Base-by-base conservation (phyloP, 139 green algal genomes). In the Picochlorum sp. region DNA sequence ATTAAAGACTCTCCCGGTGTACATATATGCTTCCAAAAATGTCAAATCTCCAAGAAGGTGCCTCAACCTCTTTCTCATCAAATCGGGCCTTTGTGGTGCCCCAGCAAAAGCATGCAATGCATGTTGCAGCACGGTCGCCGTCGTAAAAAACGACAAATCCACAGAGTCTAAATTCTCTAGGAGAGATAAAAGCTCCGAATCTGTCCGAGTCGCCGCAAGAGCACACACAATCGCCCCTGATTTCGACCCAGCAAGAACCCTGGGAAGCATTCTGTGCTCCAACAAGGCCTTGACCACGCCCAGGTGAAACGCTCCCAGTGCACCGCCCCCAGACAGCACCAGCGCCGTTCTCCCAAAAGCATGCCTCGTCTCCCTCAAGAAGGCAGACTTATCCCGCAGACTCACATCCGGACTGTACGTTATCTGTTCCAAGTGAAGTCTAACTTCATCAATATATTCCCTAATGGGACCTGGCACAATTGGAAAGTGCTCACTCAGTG, bases 321-420 rank as follows among this genome's bases (percentile, higher is more conserved):
- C 80, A 2, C 91, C 93, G 4, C 93, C 93, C 22, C 93, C 93
- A 35, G 61, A 85, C 10, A 99, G 84, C 49, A 99, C 73, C 36
- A 99, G 81, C 7, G 89, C 93, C 0, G 93, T 98, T 55, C 93
- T 74, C 0, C 93, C 93, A 76, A 94, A 97, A 2, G 88, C 80
- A 69, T 98, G 93, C 7, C 93, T 78, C 20, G 86, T 93, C 68
- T 98, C 90, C 13, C 80, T 75, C 61, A 95, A 64, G 69, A 98
- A 98, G 1, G 72, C 64, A 43, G 94, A 56, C 72, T 95, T 96
- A 65, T 97, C 82, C 44, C 90, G 75, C 28, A 86, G 53, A 3
- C 68, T 44, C 36, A 93, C 54, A 24, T 75, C 65, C 14, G 69
- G 33, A 45, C 43, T 40, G 12, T 35, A 16, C 2, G 67, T 63